Evolutionary conservation across 805 yeast species (phyloP), one percentile per base, ranked within the genome.

Genomic region (Candida corydali): DNA sequence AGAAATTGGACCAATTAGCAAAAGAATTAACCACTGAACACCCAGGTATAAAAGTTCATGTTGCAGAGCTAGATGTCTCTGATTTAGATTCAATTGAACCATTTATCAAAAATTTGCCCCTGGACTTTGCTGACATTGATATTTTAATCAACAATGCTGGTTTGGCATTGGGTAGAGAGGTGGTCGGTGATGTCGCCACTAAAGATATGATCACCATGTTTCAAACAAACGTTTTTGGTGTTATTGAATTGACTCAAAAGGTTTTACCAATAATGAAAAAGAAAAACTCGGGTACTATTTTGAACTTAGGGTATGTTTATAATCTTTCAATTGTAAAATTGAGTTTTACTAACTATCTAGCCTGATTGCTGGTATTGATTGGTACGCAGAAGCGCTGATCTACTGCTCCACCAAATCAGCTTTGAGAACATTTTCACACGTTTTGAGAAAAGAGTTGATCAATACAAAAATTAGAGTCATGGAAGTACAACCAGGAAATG

Each of bases 401-500:
- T 64, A 64, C 43, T 64, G 70, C 45, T 65, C 65, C 9, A 46
- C 64, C 32, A 64, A 64, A 45, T 57, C 67, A 1, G 63, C 65
- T 6, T 64, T 64, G 12, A 54, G 53, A 23, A 60, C 43, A 32
- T 64, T 64, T 40, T 44, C 65, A 3, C 51, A 52, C 23, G 34
- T 62, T 3, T 59, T 64, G 43, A 54, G 70, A 41, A 63, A 63
- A 42, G 70, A 64, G 41, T 47, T 57, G 42, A 57, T 64, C 39
- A 50, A 46, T 44, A 62, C 69, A 14, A 50, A 43, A 18, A 61
- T 64, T 35, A 51, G 70, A 39, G 64, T 63, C 11, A 39, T 63
- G 44, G 68, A 62, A 48, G 61, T 63, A 15, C 65, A 61, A 39
- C 70, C 70, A 2, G 70, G 70, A 39, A 65, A 65, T 11, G 70